A percentile compares a stretch with the other conserved stretches of the same genome.
Evolutionary conservation across 345 rosid genomes (phyloP).

Genomic region (Carallia pectinifolia): DNA sequence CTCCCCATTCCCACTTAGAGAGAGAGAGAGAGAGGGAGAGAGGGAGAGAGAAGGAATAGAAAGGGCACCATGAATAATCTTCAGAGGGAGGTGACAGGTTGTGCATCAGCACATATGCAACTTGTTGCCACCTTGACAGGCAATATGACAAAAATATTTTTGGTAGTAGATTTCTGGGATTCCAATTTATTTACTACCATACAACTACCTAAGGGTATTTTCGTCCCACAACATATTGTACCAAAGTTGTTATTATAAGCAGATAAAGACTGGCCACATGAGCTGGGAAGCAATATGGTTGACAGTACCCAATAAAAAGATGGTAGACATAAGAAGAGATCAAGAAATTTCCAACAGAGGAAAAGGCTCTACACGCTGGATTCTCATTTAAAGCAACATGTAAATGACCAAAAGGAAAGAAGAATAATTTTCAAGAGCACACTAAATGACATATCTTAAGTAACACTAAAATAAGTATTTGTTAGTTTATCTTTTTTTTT

Average conservation of each 20-base stretch:
- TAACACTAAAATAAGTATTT: too few species aligned
- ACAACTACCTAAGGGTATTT: constrained; percentile 29
- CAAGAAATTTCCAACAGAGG: constrained; percentile 18
- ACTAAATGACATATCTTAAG: too few species aligned
- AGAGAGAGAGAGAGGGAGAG: constrained; percentile 7
- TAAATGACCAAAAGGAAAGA: constrained; percentile 1
- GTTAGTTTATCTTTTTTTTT: too few species aligned
- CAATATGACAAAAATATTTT: constrained; percentile 28
- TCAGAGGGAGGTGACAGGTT: background rate
- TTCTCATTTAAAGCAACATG: constrained; percentile 1
- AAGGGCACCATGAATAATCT: background rate
- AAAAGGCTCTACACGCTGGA: constrained; percentile 10
- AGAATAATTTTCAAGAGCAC: background rate
- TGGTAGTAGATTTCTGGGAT: constrained; percentile 12
- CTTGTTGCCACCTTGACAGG: background rate
- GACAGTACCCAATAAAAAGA: constrained; percentile 35
- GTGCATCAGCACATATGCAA: constrained; percentile 9
- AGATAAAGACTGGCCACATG: constrained; percentile 34
- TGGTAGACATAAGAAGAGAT: constrained; percentile 11
- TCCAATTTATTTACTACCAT: constrained; percentile 4
- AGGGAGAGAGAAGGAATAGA: background rate
- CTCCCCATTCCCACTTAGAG: background rate
- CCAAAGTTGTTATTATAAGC: constrained; percentile 5
- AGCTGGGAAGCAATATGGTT: constrained; percentile 54
- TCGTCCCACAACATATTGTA: constrained; percentile 27